Conservation (phyloP, 2,329 filamentous ascomycete species). For the Rhynchosporium graminicola region DNA sequence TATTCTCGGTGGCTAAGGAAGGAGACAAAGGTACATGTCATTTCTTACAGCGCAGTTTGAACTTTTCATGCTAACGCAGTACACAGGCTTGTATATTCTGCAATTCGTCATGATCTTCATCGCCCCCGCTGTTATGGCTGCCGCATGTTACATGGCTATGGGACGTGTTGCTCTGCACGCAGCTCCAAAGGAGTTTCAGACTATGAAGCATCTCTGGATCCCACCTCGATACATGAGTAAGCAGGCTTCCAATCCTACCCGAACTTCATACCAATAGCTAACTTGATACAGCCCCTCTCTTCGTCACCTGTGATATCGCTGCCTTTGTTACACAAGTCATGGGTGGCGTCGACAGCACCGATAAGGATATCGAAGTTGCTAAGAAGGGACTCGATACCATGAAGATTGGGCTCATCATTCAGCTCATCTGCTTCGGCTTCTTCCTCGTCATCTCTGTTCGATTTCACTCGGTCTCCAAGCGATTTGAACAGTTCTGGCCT, state of each 20-base stretch:
- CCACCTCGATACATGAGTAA: slow-evolving; percentile 11
- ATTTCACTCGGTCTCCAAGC: slow-evolving; percentile 1
- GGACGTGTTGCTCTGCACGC: slow-evolving; percentile 6
- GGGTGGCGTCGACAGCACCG: neutral
- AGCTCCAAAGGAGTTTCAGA: neutral
- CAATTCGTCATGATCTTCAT: slow-evolving; percentile 10
- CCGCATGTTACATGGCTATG: slow-evolving; percentile 8
- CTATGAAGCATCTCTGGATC: slow-evolving; percentile 9
- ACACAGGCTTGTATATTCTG: neutral
- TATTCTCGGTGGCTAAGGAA: neutral
- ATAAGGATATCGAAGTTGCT: neutral
- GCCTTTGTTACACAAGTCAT: slow-evolving; percentile 8
- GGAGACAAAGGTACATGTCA: neutral
- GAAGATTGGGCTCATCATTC: slow-evolving; percentile 9
- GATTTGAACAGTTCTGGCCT: slow-evolving; percentile 5
- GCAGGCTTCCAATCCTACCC: neutral
- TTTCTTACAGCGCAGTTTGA: neutral
- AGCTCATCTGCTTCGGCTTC: slow-evolving; percentile 7
- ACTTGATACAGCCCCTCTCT: neutral
- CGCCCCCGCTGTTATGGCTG: neutral
- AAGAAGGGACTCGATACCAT: neutral
- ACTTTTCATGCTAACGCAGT: no score
- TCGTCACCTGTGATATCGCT: slow-evolving; percentile 4
- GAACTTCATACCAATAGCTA: neutral
- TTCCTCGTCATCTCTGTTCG: slow-evolving; percentile 6